phyloP scores from a whole-genome alignment of 371 early-diverging fungal species.

The Phascolomyces articulosus region DNA sequence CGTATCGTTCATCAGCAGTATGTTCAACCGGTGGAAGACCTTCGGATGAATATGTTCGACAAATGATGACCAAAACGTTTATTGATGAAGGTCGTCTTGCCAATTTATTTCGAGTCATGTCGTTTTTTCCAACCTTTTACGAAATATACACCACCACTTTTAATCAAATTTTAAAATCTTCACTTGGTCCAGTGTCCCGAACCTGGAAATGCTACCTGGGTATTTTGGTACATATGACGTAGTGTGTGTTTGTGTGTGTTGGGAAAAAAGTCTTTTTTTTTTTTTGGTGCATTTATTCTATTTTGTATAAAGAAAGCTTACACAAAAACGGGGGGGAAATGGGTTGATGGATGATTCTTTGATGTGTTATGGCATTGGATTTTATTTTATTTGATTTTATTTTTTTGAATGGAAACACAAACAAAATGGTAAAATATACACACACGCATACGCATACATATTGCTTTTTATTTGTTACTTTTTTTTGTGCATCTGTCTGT shows the following conservation, averaged over 20 bases:
- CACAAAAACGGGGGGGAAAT: neutral
- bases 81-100: slow-evolving; percentile 58
- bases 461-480: no score
- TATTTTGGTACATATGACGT: slow-evolving; percentile 51
- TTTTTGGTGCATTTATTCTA: no score
- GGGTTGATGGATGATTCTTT: neutral
- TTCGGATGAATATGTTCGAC: slow-evolving; percentile 51
- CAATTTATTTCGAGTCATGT: slow-evolving; percentile 59
- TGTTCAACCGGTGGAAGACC: slow-evolving; percentile 40
- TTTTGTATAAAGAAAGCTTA: neutral
- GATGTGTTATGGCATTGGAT: no score
- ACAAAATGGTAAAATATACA: no score
- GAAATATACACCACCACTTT: slow-evolving; percentile 54
- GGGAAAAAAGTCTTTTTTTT: no score
- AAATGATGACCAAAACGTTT: slow-evolving; percentile 59
- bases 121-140: slow-evolving; percentile 69
- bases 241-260: neutral
- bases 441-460: no score
- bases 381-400: no score
- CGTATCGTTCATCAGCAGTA: neutral
- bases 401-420: no score
- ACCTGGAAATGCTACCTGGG: slow-evolving; percentile 66
- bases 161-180: slow-evolving; percentile 42
- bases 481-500: no score
- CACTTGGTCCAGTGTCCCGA: slow-evolving; percentile 58